Percentiles rank a stretch among this genome's conserved stretches.
phyloP scores from a whole-genome alignment of 129 eudicot species.

The Helianthus tuberosus region DNA sequence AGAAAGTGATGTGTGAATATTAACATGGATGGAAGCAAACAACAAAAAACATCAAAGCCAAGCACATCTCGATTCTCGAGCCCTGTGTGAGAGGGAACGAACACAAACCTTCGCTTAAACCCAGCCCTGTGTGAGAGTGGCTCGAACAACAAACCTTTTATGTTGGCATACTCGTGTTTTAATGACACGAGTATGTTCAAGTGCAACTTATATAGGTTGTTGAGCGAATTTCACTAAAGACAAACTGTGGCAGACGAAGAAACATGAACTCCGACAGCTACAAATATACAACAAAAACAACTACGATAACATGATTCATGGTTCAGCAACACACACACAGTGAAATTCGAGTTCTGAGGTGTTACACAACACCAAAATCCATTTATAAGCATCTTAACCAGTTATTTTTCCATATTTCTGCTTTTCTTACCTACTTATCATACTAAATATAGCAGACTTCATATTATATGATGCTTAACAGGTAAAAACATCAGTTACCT shows the following conservation, averaged over 20 bases:
- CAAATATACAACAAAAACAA: slow-evolving; percentile 4
- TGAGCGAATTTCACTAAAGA: background rate
- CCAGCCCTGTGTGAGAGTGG: background rate
- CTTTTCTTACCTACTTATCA: slow-evolving; percentile 23
- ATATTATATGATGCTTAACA: slow-evolving; percentile 4
- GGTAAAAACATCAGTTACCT: slow-evolving; percentile 40
- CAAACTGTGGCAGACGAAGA: background rate
- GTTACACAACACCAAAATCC: slow-evolving; percentile 32
- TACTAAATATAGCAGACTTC: slow-evolving; percentile 16
- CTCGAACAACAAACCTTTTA: background rate
- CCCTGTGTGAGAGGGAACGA: too few relatives aligned
- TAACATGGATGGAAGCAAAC: too few relatives aligned
- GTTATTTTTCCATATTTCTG: slow-evolving; percentile 32
- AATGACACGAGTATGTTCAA: too few relatives aligned
- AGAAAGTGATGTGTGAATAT: too few relatives aligned
- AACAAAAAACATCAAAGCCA: too few relatives aligned
- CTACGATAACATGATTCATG: slow-evolving; percentile 1
- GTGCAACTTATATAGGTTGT: too few relatives aligned
- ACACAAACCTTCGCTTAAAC: background rate
- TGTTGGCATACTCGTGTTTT: too few relatives aligned
- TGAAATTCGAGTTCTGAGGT: slow-evolving; percentile 10
- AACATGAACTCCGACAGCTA: slow-evolving; percentile 4
- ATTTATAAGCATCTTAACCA: slow-evolving; percentile 25
- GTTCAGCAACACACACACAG: slow-evolving; percentile 20
- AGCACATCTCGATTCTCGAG: too few relatives aligned